Percentiles rank a stretch among this genome's conserved stretches.
Evolutionary conservation across 1,284 basidiomycete genomes (phyloP).

Genomic region (Cutaneotrichosporon spelunceum): DNA sequence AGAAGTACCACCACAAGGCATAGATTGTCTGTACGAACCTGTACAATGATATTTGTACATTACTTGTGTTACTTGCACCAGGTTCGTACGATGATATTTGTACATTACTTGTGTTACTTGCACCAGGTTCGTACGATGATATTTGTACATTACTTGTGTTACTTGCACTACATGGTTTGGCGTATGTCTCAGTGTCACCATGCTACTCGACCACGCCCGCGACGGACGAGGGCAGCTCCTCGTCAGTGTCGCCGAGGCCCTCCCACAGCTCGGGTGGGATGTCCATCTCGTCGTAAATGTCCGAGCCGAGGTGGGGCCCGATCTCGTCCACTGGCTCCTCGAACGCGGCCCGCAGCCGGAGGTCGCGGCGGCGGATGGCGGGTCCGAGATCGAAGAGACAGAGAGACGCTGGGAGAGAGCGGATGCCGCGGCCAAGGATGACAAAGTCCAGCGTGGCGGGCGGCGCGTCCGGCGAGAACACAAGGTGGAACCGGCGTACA

Average conservation of each 20-base stretch:
- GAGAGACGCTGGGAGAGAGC: slow-evolving; percentile 30
- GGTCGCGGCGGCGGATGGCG: slow-evolving; percentile 19
- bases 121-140: background rate
- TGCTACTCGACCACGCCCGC: slow-evolving; percentile 17
- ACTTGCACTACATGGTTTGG: background rate
- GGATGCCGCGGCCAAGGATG: slow-evolving; percentile 62
- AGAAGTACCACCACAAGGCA: too few species aligned
- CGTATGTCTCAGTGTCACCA: background rate
- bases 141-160: slow-evolving; percentile 2
- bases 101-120: slow-evolving; percentile 3
- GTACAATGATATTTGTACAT: slow-evolving; percentile 1
- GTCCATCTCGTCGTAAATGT: slow-evolving; percentile 25
- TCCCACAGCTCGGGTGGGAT: slow-evolving; percentile 42
- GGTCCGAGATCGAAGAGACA: slow-evolving; percentile 26
- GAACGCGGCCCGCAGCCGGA: slow-evolving; percentile 8
- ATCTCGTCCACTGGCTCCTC: background rate
- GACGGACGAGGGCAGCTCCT: slow-evolving; percentile 6
- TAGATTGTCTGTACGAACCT: too few species aligned
- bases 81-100: background rate
- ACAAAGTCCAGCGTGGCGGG: slow-evolving; percentile 68
- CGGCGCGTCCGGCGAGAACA: slow-evolving; percentile 67
- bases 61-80: background rate
- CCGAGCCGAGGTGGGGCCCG: slow-evolving; percentile 8
- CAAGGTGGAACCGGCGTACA: slow-evolving; percentile 55
- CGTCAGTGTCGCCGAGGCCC: slow-evolving; percentile 11